Evolutionary conservation across 352 stramenopile species (phyloP).

Genomic region (Elongisporangium undulatum): DNA sequence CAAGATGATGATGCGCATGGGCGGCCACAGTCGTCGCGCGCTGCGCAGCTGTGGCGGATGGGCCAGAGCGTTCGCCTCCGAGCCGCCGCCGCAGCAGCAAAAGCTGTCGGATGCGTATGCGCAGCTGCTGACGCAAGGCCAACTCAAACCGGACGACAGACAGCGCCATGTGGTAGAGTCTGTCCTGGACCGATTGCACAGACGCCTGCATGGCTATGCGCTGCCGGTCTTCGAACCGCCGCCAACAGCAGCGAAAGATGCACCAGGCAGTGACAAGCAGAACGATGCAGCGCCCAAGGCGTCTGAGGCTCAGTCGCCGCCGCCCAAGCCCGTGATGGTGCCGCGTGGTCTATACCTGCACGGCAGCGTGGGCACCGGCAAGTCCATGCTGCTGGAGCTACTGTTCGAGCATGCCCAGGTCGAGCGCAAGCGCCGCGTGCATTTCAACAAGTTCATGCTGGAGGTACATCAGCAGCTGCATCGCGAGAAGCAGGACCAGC

Average conservation of each 20-base stretch:
- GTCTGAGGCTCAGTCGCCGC: slow-evolving; percentile 1
- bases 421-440: slow-evolving; percentile 86
- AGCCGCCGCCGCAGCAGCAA: neutral
- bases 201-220: slow-evolving; percentile 40
- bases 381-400: slow-evolving; percentile 96
- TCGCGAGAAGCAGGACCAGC: slow-evolving; percentile 83
- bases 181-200: slow-evolving; percentile 59
- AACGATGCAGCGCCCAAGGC: neutral
- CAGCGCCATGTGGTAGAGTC: slow-evolving; percentile 13
- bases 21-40: neutral
- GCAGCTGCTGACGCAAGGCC: slow-evolving; percentile 7
- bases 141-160: slow-evolving; percentile 10
- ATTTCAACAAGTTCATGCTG: slow-evolving; percentile 98
- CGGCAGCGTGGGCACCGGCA: slow-evolving; percentile 93
- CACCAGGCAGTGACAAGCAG: neutral
- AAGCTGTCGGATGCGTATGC: neutral
- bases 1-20: neutral
- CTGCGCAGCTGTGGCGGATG: neutral
- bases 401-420: slow-evolving; percentile 79
- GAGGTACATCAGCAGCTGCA: slow-evolving; percentile 94
- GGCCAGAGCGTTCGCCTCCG: neutral
- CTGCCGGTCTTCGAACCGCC: slow-evolving; percentile 27
- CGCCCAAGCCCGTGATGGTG: slow-evolving; percentile 29
- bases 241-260: neutral
- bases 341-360: slow-evolving; percentile 93